Percentiles rank a stretch among this genome's conserved stretches.
phyloP scores from a whole-genome alignment of 2,329 filamentous ascomycete genomes.

The Talaromyces sp. region DNA sequence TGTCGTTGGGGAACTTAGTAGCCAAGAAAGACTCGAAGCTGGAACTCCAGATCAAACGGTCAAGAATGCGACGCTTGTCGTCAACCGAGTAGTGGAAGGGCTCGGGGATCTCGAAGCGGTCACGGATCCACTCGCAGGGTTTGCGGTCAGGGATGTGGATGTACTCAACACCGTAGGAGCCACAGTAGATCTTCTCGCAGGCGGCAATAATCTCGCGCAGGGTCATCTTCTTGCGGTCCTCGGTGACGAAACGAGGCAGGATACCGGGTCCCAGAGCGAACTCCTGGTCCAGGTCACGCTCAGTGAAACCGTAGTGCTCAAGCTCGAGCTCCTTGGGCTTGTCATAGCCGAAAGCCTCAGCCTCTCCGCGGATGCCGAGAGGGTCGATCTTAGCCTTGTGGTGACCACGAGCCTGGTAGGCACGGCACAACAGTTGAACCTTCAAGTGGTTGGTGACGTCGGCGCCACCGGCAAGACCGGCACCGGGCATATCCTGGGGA shows the following conservation, averaged over 20 bases:
- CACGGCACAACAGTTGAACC: conserved; percentile 93
- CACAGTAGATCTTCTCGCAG: conserved; percentile 95
- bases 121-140: conserved; percentile 97
- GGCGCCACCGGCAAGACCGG: conserved; percentile 69
- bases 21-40: conserved; percentile 95
- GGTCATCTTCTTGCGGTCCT: conserved; percentile 91
- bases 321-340: conserved; percentile 91
- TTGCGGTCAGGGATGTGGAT: conserved; percentile 98
- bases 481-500: conserved; percentile 69
- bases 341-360: conserved; percentile 79
- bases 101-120: conserved; percentile 88
- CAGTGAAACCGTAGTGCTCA: conserved; percentile 91
- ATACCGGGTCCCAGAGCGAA: conserved; percentile 94
- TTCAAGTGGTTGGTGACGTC: conserved; percentile 96
- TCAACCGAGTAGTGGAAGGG: conserved; percentile 98
- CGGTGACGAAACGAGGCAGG: conserved; percentile 86
- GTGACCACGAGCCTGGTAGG: conserved; percentile 96
- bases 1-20: conserved; percentile 99
- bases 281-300: conserved; percentile 90
- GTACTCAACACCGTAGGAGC: conserved; percentile 96
- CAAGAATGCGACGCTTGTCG: conserved; percentile 96
- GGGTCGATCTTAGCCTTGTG: conserved; percentile 98
- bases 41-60: conserved; percentile 97
- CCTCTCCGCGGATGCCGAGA: conserved; percentile 86
- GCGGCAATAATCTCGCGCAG: conserved; percentile 89